Base-by-base conservation (phyloP, 208 protist genomes). In the Trypanosoma grayi region DNA sequence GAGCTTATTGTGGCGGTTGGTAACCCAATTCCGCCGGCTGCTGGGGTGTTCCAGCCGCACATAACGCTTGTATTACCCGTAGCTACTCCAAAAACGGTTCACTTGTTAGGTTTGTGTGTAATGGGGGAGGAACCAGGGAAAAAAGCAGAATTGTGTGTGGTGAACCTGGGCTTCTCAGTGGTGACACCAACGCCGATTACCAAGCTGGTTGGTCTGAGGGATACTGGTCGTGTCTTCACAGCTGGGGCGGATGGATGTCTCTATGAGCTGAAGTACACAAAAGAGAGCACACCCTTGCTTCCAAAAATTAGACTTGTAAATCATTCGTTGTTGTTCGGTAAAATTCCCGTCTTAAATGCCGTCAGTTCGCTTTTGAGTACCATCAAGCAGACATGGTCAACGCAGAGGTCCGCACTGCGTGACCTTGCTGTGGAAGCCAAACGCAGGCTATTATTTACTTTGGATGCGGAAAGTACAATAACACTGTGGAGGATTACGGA, bases 1-100 rank as follows among this genome's bases (percentile, higher is more conserved):
- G 87, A 93, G 59, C 47, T 96, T 45, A 92, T 96, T 50, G 76
- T 79, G n/a, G 64, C 81, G 24, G 85, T 96, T 10, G 87, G 90
- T 13, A 75, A 53, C 8, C 83, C 83, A 11, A 68, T 92, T 33
- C 48, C 55, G 0, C 85, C 90, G 5, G 16, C 36, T 13, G 52
- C 51, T 11, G 86, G 78, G 13, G 73, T 92, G 39, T 96, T 96
- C 53, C 81, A 92, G 72, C 72, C 81, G 0, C 87, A 96, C 59
- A 78, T 96, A 24, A 83, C 84, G 9, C 77, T 81, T 57, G 41
- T 96, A 3, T 68, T 96, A 9, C 87, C 85, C 16, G 71, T 93
- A 1, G 84, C 86, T 8, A 93, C 90, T 13, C 70, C 83, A 24
- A 82, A 70, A 54, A 83, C 75, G 44, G 64, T 93, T 34, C 72